phyloP scores from a whole-genome alignment of 768 basidiomycete genomes.

The Candolleomyces efflorescens region DNA sequence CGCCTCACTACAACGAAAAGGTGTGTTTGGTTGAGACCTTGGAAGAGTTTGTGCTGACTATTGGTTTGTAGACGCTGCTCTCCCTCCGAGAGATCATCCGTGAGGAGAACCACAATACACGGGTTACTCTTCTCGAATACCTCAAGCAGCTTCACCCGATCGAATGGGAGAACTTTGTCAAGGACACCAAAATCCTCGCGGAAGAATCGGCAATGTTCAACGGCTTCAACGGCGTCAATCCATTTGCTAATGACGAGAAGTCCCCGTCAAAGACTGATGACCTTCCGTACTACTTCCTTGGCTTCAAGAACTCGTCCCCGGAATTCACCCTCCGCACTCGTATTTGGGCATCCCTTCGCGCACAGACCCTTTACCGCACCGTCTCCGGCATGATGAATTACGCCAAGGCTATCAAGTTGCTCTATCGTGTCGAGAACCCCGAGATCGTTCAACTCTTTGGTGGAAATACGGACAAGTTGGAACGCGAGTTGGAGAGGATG shows the following conservation, averaged over 20 bases:
- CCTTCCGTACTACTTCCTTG: conserved; percentile 96
- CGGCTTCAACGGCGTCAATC: conserved; percentile 75
- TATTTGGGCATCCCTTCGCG: conserved; percentile 98
- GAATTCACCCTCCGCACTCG: conserved; percentile 98
- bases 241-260: conserved; percentile 74
- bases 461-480: conserved; percentile 95
- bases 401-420: conserved; percentile 96
- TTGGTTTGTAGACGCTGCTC: conserved; percentile 68
- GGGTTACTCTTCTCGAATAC: conserved; percentile 96
- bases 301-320: conserved; percentile 97
- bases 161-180: conserved; percentile 99
- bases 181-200: conserved; percentile 98
- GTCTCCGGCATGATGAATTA: conserved; percentile 99
- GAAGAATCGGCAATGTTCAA: conserved; percentile 90
- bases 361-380: conserved; percentile 97
- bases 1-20: conserved; percentile 99
- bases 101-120: conserved; percentile 95
- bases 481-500: conserved; percentile 96
- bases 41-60: conserved; percentile 8
- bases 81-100: conserved; percentile 98
- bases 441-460: conserved; percentile 98
- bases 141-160: conserved; percentile 96
- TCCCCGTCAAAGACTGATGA: conserved; percentile 81
- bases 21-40: conserved; percentile 41
- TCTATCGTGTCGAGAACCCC: conserved; percentile 99